A percentile compares a stretch with the other conserved stretches of the same genome.
Evolutionary conservation across 768 basidiomycete species (phyloP).

Genomic region (Serendipita sp.): DNA sequence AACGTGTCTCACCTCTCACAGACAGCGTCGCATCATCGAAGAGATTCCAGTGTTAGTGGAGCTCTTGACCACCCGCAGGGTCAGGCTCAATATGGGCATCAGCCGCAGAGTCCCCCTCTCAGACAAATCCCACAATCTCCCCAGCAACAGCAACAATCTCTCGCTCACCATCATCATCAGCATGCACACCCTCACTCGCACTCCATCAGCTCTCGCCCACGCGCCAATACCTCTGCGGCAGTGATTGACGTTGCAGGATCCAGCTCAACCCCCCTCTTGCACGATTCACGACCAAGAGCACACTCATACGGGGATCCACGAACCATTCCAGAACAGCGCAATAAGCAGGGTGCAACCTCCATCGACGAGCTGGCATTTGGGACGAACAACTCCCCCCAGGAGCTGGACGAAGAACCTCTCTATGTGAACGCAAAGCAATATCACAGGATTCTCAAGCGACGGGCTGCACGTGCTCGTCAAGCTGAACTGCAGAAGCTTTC

Average conservation of each 20-base stretch:
- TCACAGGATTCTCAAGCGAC: conserved; percentile 90
- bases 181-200: neutral
- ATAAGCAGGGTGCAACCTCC: neutral
- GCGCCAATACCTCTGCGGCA: neutral
- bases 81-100: neutral
- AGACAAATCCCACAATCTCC: neutral
- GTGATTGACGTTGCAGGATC: neutral
- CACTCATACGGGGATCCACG: conserved; percentile 1
- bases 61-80: neutral
- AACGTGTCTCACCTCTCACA: neutral
- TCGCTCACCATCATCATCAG: neutral
- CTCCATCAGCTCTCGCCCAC: neutral
- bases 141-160: neutral
- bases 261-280: neutral
- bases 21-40: neutral
- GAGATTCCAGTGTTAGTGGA: conserved; percentile 1
- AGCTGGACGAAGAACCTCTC: conserved; percentile 86
- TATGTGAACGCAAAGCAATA: conserved; percentile 99
- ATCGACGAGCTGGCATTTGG: neutral
- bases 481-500: conserved; percentile 91
- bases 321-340: neutral
- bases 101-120: neutral
- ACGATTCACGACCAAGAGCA: conserved; percentile 1
- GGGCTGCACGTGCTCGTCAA: conserved; percentile 75
- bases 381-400: neutral